Percentiles rank a stretch among this genome's conserved stretches.
These are phyloP conservation scores for Suhomyces kunorum DNA, from an alignment of 1,139 yeast genomes.

Conservation along the genomic window DNA sequence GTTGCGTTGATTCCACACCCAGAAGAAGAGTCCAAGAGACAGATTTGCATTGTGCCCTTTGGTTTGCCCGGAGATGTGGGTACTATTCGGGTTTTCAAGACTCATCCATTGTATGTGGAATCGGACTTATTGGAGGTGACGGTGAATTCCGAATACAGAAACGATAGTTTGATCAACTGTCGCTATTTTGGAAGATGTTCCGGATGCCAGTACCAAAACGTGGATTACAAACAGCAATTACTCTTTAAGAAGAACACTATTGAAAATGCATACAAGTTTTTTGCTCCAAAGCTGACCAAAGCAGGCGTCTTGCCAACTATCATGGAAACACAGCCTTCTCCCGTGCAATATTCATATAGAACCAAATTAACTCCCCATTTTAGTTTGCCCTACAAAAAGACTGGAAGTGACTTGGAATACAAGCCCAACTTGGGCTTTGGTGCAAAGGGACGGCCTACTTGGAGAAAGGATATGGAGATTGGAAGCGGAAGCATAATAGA, in stretches of 20 bases:
- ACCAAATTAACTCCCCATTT: slow-evolving; percentile 97
- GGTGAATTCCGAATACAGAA: slow-evolving; percentile 47
- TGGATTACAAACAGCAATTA: slow-evolving; percentile 72
- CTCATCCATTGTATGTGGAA: slow-evolving; percentile 75
- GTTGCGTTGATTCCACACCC: slow-evolving; percentile 65
- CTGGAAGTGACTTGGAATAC: slow-evolving; percentile 33
- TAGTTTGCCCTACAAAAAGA: slow-evolving; percentile 66
- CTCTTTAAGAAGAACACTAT: slow-evolving; percentile 72
- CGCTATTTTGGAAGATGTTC: slow-evolving; percentile 51
- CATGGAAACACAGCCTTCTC: slow-evolving; percentile 73
- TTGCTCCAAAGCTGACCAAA: slow-evolving; percentile 52
- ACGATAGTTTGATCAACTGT: slow-evolving; percentile 50
- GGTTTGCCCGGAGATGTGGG: slow-evolving; percentile 85
- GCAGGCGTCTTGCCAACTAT: slow-evolving; percentile 54
- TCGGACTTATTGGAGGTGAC: slow-evolving; percentile 66
- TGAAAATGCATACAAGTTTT: slow-evolving; percentile 75
- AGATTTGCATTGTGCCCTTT: slow-evolving; percentile 72
- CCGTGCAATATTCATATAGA: slow-evolving; percentile 73
- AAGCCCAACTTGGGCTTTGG: slow-evolving; percentile 89
- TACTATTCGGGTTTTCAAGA: slow-evolving; percentile 67
- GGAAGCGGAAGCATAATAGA: slow-evolving; percentile 64
- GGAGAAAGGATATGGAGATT: slow-evolving; percentile 48
- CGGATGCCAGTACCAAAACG: slow-evolving; percentile 93
- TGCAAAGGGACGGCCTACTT: slow-evolving; percentile 72
- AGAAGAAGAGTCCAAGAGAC: slow-evolving; percentile 36